phyloP scores from a whole-genome alignment of 176 grass and related monocot species.

The Carex myosuroides region DNA sequence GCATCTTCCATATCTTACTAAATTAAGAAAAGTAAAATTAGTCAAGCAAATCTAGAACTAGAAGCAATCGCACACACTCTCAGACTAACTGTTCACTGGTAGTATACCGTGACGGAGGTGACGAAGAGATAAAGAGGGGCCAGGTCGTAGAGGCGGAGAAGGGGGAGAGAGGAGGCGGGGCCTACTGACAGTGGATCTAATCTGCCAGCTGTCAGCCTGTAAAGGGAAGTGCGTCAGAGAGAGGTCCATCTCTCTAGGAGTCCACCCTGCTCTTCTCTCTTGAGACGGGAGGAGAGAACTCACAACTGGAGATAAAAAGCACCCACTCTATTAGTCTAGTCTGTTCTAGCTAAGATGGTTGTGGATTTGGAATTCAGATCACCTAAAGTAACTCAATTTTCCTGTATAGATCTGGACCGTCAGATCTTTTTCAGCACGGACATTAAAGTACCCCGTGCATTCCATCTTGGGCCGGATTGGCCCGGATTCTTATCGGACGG shows the following conservation, averaged over 20 bases:
- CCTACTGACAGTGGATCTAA: neutral
- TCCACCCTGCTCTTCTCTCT: neutral
- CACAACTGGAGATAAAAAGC: neutral
- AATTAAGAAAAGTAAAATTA: slow-evolving; percentile 4
- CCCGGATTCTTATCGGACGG: too few relatives aligned
- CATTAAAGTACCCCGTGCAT: too few relatives aligned
- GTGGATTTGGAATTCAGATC: neutral
- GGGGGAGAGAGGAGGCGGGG: neutral
- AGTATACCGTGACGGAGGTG: neutral
- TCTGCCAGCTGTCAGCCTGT: neutral
- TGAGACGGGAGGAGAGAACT: neutral
- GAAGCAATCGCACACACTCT: neutral
- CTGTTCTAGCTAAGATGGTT: slow-evolving; percentile 2
- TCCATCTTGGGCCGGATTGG: too few relatives aligned
- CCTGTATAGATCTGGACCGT: too few relatives aligned
- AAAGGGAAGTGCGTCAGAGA: slow-evolving; percentile 6
- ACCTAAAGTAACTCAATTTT: too few relatives aligned
- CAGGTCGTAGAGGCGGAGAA: neutral
- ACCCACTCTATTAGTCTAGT: neutral
- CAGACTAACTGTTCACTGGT: neutral
- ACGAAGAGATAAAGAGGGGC: neutral
- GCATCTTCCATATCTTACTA: slow-evolving; percentile 33
- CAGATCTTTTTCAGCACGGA: too few relatives aligned
- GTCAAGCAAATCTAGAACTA: neutral
- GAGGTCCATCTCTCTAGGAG: neutral